A percentile compares a stretch with the other conserved stretches of the same genome.
phyloP scores from a whole-genome alignment of 257 asterid species.

The Solanum bulbocastanum region DNA sequence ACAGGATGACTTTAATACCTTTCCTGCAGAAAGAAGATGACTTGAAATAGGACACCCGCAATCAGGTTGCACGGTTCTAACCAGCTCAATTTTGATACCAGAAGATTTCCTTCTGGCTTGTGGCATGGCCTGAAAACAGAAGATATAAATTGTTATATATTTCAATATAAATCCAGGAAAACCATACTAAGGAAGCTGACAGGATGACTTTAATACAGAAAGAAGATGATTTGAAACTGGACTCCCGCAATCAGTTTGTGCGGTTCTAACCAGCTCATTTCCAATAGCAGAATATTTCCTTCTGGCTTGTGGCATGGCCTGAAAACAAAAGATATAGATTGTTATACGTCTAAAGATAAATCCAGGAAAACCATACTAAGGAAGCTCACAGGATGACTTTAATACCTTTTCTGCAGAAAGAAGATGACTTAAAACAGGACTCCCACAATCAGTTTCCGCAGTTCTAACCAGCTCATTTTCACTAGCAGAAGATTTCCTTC shows the following conservation, averaged over 20 bases:
- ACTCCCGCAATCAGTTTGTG: not conserved
- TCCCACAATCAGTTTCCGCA: not conserved
- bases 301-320: not conserved
- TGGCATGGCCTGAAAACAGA: not conserved
- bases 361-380: not conserved
- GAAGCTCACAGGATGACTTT: not conserved
- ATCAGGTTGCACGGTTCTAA: not conserved
- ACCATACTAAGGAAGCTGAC: not conserved
- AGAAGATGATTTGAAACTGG: not conserved
- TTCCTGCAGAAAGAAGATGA: not conserved
- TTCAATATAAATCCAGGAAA: not conserved
- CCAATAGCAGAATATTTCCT: not conserved
- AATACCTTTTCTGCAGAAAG: not conserved
- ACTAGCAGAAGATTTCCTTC: not conserved
- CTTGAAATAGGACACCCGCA: not conserved
- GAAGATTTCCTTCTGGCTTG: not conserved
- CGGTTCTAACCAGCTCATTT: not conserved
- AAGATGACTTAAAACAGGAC: not conserved
- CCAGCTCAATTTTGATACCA: not conserved
- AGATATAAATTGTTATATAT: not conserved
- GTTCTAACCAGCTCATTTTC: not conserved
- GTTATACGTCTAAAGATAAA: not conserved
- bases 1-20: not conserved
- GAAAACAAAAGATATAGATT: not conserved
- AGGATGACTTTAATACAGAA: not conserved